Conservation (phyloP, 768 basidiomycete species). For the Neoboletus magnificus region DNA sequence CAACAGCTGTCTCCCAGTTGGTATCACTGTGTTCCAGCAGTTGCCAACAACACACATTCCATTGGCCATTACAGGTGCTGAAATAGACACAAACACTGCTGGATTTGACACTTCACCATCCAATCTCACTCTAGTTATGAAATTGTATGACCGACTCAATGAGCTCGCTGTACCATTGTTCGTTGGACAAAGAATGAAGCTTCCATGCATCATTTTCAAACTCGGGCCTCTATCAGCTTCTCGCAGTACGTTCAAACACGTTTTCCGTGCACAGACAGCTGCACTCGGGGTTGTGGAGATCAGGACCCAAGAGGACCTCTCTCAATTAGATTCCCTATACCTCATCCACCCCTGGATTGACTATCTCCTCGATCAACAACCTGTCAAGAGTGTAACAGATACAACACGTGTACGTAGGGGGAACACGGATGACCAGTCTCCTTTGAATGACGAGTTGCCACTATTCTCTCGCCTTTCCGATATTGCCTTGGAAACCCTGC, state of each 20-base stretch:
- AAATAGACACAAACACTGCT: not conserved
- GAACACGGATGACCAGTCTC: too few species aligned
- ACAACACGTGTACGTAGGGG: not conserved
- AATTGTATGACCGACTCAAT: not conserved
- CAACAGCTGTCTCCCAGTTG: constrained; percentile 2
- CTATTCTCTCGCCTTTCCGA: not conserved
- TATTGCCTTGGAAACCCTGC: too few species aligned
- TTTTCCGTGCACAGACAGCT: too few species aligned
- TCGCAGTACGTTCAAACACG: not conserved
- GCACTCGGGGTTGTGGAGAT: not conserved
- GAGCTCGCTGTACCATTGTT: not conserved
- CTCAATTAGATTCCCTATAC: too few species aligned
- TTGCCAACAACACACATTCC: too few species aligned
- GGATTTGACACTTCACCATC: not conserved
- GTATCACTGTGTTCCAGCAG: not conserved
- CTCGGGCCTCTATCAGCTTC: not conserved
- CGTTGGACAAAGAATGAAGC: not conserved
- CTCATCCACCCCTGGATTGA: not conserved
- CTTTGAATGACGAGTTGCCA: not conserved
- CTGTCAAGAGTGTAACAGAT: not conserved
- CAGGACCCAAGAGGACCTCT: not conserved
- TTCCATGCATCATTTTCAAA: too few species aligned
- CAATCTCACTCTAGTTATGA: too few species aligned
- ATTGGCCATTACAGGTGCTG: not conserved
- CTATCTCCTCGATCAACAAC: not conserved